phyloP scores from a whole-genome alignment of 345 rosid genomes.

The Erucastrum elatum region DNA sequence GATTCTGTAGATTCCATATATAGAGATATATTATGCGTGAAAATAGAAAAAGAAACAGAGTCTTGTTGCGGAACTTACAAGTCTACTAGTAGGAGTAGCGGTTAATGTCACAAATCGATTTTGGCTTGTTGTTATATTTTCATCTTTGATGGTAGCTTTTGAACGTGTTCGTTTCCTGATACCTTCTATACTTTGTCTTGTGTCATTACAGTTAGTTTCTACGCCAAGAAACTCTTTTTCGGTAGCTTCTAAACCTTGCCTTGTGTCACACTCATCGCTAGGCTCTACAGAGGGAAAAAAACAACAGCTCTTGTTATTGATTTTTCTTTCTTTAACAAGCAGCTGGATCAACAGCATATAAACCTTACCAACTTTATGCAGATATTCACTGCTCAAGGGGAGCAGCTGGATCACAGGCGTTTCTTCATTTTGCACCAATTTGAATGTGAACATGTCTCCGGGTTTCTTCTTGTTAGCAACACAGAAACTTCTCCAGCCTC shows the following conservation, averaged over 20 bases:
- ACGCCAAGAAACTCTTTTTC: neutral
- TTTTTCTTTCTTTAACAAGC: no score
- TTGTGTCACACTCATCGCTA: conserved; percentile 6
- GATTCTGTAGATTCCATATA: conserved; percentile 1
- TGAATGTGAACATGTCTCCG: neutral
- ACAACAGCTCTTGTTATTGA: no score
- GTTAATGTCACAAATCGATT: conserved; percentile 11
- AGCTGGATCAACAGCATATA: no score
- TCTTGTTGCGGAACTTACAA: conserved; percentile 16
- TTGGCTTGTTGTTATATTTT: neutral
- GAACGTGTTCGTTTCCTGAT: no score
- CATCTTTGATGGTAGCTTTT: neutral
- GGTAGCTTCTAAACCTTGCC: neutral
- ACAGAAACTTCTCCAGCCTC: conserved; percentile 34
- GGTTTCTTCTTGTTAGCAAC: conserved; percentile 22
- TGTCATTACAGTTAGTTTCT: neutral
- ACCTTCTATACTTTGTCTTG: neutral
- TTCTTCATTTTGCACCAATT: conserved; percentile 10
- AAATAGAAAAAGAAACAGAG: neutral
- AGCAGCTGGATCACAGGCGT: conserved; percentile 4
- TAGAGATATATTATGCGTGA: neutral
- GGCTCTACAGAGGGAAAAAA: neutral
- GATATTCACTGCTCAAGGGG: neutral
- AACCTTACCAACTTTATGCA: neutral
- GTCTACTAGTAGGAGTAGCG: neutral